These are phyloP conservation scores for Thielaviopsis ethacetica DNA, from an alignment of 2,329 filamentous ascomycete genomes.

Conservation along the genomic window DNA sequence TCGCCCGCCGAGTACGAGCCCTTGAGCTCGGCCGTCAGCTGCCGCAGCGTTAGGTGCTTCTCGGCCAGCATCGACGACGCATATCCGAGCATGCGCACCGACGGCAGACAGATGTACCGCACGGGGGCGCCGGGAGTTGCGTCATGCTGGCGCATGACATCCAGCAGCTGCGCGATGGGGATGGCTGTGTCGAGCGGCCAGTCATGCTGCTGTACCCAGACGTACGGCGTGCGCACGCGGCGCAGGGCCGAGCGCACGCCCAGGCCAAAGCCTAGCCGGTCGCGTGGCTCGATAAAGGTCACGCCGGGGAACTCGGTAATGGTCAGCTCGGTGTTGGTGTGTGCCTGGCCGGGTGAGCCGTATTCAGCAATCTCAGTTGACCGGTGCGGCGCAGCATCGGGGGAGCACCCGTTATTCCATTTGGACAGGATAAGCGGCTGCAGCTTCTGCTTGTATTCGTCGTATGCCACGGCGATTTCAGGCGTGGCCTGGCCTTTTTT, in stretches of 20 bases:
- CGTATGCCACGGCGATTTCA: slow-evolving; percentile 26
- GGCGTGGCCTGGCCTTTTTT: slow-evolving; percentile 37
- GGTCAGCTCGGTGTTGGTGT: slow-evolving; percentile 21
- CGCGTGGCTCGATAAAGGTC: slow-evolving; percentile 31
- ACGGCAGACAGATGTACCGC: slow-evolving; percentile 36
- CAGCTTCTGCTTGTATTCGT: slow-evolving; percentile 30
- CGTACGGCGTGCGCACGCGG: slow-evolving; percentile 29
- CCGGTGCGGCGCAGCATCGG: not conserved
- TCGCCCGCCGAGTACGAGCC: not conserved
- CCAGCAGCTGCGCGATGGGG: slow-evolving; percentile 26
- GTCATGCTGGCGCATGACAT: slow-evolving; percentile 27
- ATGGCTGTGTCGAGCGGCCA: slow-evolving; percentile 32
- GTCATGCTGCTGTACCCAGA: slow-evolving; percentile 43
- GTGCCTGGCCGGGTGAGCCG: slow-evolving; percentile 22
- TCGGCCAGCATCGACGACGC: slow-evolving; percentile 29
- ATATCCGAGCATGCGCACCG: slow-evolving; percentile 34
- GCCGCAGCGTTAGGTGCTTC: slow-evolving; percentile 25
- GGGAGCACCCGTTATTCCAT: slow-evolving; percentile 6
- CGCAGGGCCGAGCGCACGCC: slow-evolving; percentile 36
- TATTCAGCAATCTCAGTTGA: slow-evolving; percentile 27
- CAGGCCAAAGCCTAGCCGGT: slow-evolving; percentile 35
- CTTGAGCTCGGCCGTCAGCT: slow-evolving; percentile 27
- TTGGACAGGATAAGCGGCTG: slow-evolving; percentile 21
- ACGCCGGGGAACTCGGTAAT: slow-evolving; percentile 22
- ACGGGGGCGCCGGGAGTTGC: slow-evolving; percentile 21